Conservation (phyloP, 345 rosid species). For the Raphanus sativus region DNA sequence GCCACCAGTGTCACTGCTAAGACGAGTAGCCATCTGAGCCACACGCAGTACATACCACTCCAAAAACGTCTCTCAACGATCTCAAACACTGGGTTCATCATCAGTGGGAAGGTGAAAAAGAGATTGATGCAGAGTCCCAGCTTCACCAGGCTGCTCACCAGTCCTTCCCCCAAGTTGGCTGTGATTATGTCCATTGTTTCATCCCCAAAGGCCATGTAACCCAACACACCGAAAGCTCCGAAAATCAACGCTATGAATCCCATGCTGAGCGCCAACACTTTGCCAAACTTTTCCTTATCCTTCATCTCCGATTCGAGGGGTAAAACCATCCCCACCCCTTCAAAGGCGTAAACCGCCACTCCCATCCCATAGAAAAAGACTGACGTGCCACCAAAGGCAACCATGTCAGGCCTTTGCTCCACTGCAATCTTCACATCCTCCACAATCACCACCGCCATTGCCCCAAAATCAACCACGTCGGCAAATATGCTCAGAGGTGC, state of each 20-base stretch:
- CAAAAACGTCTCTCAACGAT: constrained; percentile 67
- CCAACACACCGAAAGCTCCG: constrained; percentile 66
- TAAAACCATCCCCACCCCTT: constrained; percentile 77
- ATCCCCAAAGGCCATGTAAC: constrained; percentile 77
- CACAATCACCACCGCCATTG: constrained; percentile 67
- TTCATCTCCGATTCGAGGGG: constrained; percentile 73
- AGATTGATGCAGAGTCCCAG: constrained; percentile 75
- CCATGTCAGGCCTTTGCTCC: constrained; percentile 44
- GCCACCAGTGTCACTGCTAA: constrained; percentile 60
- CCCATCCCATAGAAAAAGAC: constrained; percentile 78
- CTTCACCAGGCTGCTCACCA: constrained; percentile 57
- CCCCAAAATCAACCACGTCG: constrained; percentile 74
- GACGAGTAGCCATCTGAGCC: constrained; percentile 80
- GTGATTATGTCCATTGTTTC: constrained; percentile 73
- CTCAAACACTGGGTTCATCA: constrained; percentile 92
- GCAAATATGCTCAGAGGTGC: constrained; percentile 92
- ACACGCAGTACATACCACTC: constrained; percentile 61
- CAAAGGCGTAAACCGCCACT: constrained; percentile 73
- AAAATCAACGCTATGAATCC: constrained; percentile 52
- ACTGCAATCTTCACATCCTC: constrained; percentile 52
- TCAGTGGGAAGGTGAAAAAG: constrained; percentile 82
- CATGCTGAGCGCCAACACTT: constrained; percentile 54
- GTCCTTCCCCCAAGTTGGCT: constrained; percentile 62
- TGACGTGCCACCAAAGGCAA: constrained; percentile 60
- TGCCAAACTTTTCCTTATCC: constrained; percentile 60